These are phyloP conservation scores for Diaporthe caulivora DNA, from an alignment of 2,329 filamentous ascomycete genomes.

Conservation along the genomic window DNA sequence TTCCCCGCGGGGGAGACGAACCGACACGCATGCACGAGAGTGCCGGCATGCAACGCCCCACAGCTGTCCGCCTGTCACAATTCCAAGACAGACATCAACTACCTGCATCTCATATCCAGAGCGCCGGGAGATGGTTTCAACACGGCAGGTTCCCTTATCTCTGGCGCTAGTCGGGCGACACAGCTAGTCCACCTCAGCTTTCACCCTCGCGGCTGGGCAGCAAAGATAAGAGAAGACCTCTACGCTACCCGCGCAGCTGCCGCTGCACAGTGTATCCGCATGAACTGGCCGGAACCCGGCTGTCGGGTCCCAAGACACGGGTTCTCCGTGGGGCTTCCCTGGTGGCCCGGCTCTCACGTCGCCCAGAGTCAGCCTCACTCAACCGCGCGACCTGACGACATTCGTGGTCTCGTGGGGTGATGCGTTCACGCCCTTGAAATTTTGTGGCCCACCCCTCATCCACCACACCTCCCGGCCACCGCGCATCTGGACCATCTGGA, in stretches of 20 bases:
- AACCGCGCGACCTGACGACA: too few relatives aligned
- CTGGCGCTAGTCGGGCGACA: neutral
- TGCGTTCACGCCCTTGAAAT: neutral
- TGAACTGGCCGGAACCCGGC: neutral
- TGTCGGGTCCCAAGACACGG: neutral
- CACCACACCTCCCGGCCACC: neutral
- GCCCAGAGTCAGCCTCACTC: neutral
- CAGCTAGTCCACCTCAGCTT: neutral
- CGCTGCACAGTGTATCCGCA: neutral
- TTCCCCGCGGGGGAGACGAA: neutral
- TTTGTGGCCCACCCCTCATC: neutral
- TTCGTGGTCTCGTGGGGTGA: neutral
- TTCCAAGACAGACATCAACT: neutral
- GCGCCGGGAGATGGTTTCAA: too few relatives aligned
- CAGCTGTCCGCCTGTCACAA: neutral
- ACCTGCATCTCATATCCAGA: conserved; percentile 5
- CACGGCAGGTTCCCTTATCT: neutral
- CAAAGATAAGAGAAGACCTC: conserved; percentile 2
- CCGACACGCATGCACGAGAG: neutral
- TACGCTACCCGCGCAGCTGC: too few relatives aligned
- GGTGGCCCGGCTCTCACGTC: neutral
- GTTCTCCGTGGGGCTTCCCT: neutral
- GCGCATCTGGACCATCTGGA: neutral
- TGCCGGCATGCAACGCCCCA: conserved; percentile 9
- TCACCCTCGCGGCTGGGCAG: conserved; percentile 9